Base-by-base conservation (phyloP, 805 yeast species). In the Millerago galiae region DNA sequence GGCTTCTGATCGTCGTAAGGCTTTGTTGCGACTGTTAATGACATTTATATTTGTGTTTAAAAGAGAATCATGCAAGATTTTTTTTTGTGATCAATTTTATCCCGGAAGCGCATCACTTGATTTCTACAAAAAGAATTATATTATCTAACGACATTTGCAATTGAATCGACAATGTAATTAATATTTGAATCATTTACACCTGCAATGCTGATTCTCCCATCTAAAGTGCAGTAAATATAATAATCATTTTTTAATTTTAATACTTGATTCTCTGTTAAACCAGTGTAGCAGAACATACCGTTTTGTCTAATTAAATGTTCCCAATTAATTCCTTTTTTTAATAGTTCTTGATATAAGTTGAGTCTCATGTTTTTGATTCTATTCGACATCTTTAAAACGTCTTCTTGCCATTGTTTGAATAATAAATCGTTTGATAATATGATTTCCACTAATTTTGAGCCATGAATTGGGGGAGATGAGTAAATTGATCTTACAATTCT, bases 241-340 rank as follows among this genome's bases (percentile, higher is more conserved):
- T 69, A 81, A 62, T 86, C 79, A 40, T 74, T 70, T 60, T 84
- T 82, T 56, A 91, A 72, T 48, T 71, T 66, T 45, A 77, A 70
- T 38, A 87, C 91, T 66, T 89, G 95, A 38, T 75, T 78, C 35
- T 77, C 69, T 27, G 65, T 60, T 48, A 91, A 73, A 8, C 96
- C 96, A 29, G 97, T 90, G 71, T 75, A 91, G 56, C 91, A 86
- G 67, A 91, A 91, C 98, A 91, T 91, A 55, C 99, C 99, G 61
- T 91, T 83, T 66, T 91, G 98, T 59, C 81, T 75, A 43, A 84
- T 70, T 55, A 91, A 73, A 60, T 86, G 95, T 42, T 82, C 83
- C 98, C 98, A 91, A 62, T 78, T 71, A 53, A 82, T 73, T 59
- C 66, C 71, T 46, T 65, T 70, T 49, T 43, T 59, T 68, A 70